Evolutionary conservation across 768 basidiomycete species (phyloP), one percentile per base, ranked within the genome.

Genomic region (Lentinula raphanica): DNA sequence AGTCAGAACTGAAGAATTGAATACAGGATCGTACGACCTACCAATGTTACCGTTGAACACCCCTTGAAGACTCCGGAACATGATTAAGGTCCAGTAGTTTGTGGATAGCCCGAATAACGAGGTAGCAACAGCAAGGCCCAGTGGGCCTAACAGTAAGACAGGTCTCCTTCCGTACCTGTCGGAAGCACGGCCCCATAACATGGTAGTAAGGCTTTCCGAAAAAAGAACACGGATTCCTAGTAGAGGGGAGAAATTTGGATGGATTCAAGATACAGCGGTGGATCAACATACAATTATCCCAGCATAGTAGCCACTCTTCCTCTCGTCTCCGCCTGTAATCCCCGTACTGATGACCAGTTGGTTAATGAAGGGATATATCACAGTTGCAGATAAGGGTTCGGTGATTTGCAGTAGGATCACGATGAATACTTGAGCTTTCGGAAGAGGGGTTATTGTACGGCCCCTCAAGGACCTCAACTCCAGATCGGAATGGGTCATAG

Each of bases 301-400:
- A 32, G 73, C 73, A 59, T 72, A 77, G 53, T 79, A 76, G 3
- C 76, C 77, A 3, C 70, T 72, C 50, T 69, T 74, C 12, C 63
- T 59, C 54, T 75, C 74, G 48, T 76, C 71, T 23, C 74, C 74
- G 11, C 63, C 59, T 1, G 75, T 74, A 21, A 76, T 65, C 0
- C 75, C 75, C 7, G 70, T 71, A 48, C 67, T 67, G 31, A 69
- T 62, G 7, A 77, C 68, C 31, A 75, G 69, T 40, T 74, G 70
- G 49, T 71, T 72, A 19, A 74, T 67, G 58, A 76, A 77, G 1
- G 75, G 75, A 50, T 73, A 75, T 36, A 76, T 72, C 13, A 76
- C 76, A 2, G 71, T 70, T 6, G 70, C 67, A 0, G 73, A 70
- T 17, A 77, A 59, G 13, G 75, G 74, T 59, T 76, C 74, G 2